A percentile compares a stretch with the other conserved stretches of the same genome.
Evolutionary conservation across 169 alveolate genomes (phyloP).

Genomic region (Cardiosporidium cionae): DNA sequence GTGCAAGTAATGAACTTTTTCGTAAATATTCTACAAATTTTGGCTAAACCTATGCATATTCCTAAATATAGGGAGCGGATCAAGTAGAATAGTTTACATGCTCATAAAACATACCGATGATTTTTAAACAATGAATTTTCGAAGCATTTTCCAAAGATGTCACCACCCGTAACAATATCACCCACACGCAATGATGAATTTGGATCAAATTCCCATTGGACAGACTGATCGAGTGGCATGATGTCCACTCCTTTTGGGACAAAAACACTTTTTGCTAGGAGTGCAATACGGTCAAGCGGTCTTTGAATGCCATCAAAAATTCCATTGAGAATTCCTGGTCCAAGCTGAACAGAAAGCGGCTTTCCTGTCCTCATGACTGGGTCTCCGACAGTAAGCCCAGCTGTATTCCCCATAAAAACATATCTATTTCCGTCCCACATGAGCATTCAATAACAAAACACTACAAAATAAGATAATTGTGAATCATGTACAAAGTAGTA

Average conservation of each 20-base stretch:
- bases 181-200: constrained; percentile 73
- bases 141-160: constrained; percentile 85
- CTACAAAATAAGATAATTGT: background rate
- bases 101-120: no score
- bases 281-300: constrained; percentile 87
- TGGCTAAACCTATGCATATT: constrained; percentile 8
- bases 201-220: constrained; percentile 87
- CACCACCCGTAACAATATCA: constrained; percentile 95
- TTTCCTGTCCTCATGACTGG: constrained; percentile 94
- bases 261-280: constrained; percentile 70
- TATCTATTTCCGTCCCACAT: background rate
- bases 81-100: background rate
- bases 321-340: constrained; percentile 85
- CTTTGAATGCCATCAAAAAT: constrained; percentile 98
- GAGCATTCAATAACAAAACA: background rate
- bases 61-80: background rate
- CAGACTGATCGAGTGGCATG: constrained; percentile 79
- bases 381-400: constrained; percentile 97
- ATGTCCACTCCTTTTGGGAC: constrained; percentile 95
- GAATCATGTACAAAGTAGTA: background rate
- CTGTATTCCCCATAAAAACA: constrained; percentile 27
- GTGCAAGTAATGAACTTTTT: no score
- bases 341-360: constrained; percentile 94
- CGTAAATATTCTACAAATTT: no score
- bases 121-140: constrained; percentile 88